A percentile compares a stretch with the other conserved stretches of the same genome.
Conservation (phyloP, 192 early-diverging fungal species). For the Linderina pennispora region DNA sequence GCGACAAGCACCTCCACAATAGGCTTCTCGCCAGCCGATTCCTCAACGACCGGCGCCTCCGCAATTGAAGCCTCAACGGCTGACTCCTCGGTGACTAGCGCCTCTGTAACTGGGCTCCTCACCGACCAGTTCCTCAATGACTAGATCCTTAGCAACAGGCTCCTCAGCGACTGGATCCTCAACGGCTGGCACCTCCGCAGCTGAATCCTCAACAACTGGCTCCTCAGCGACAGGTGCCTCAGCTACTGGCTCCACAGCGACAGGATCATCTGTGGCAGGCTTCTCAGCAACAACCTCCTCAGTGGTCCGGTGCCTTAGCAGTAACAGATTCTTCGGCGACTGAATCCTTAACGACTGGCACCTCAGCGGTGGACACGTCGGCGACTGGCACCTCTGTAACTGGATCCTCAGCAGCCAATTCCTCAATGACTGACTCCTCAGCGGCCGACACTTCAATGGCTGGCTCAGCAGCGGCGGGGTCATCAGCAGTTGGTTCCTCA, state of each 20-base stretch:
- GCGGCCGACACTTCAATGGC: no score
- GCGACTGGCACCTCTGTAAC: not conserved
- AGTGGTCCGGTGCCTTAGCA: no score
- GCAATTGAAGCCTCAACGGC: no score
- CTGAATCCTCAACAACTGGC: not conserved
- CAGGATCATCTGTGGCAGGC: not conserved
- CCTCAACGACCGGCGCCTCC: conserved; percentile 2
- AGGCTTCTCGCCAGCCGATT: not conserved
- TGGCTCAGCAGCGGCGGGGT: no score
- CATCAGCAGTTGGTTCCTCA: no score
- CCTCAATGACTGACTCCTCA: not conserved
- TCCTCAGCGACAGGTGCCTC: no score
- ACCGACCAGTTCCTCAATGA: no score
- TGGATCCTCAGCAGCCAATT: not conserved
- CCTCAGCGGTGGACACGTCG: not conserved
- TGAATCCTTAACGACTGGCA: not conserved
- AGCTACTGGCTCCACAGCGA: no score
- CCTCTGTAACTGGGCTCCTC: no score
- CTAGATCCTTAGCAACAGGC: not conserved
- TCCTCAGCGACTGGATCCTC: not conserved
- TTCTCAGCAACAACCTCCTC: not conserved
- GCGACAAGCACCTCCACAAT: not conserved
- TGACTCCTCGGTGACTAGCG: no score
- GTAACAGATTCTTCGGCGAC: no score
- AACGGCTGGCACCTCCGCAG: not conserved